A percentile compares a stretch with the other conserved stretches of the same genome.
These are phyloP conservation scores for Microbotryomycetes sp. DNA, from an alignment of 1,284 basidiomycete genomes.

Conservation along the genomic window DNA sequence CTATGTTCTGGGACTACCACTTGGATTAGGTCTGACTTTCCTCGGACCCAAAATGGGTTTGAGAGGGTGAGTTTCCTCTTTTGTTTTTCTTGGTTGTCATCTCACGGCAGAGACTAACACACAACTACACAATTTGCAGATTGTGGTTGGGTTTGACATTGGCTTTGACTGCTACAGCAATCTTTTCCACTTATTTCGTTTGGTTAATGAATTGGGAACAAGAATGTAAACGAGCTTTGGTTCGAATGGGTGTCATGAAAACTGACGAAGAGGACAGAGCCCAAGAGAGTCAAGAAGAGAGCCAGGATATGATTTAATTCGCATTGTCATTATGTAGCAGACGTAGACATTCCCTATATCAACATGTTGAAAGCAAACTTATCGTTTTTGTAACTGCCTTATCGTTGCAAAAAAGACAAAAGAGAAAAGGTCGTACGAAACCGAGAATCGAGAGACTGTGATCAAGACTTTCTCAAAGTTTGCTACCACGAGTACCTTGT, in stretches of 20 bases:
- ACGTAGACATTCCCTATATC: too few species aligned
- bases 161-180: constrained; percentile 38
- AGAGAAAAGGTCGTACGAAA: too few species aligned
- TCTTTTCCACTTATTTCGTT: constrained; percentile 35
- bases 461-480: too few species aligned
- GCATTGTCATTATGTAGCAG: too few species aligned
- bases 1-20: constrained; percentile 40
- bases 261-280: constrained; percentile 18
- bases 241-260: constrained; percentile 26
- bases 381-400: too few species aligned
- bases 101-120: too few species aligned
- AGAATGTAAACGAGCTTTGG: constrained; percentile 29
- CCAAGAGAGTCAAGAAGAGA: too few species aligned
- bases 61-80: constrained; percentile 9
- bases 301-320: too few species aligned
- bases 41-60: constrained; percentile 39
- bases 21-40: constrained; percentile 41
- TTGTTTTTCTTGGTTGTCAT: background rate
- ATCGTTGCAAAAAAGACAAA: too few species aligned
- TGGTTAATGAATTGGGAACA: constrained; percentile 39
- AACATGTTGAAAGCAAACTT: too few species aligned
- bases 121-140: too few species aligned
- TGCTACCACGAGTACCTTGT: constrained; percentile 19
- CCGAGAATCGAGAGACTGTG: too few species aligned
- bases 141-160: constrained; percentile 43